Percentiles rank a stretch among this genome's conserved stretches.
Conservation (phyloP, 2,329 filamentous ascomycete genomes). For the Nigrospora oryzae region DNA sequence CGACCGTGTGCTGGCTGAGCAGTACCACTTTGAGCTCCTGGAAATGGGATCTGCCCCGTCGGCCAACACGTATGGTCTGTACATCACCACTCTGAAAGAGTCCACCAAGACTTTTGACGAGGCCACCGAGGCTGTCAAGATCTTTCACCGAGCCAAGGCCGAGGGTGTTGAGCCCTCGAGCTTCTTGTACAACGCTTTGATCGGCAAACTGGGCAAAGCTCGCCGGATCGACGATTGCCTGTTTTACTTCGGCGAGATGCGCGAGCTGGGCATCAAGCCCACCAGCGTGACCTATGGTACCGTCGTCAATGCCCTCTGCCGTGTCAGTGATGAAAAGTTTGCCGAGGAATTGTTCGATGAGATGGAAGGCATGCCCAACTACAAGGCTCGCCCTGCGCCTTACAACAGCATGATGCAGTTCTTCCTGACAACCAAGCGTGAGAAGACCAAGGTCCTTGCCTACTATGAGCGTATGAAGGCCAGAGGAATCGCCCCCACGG, state of each 20-base stretch:
- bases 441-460: slow-evolving; percentile 83
- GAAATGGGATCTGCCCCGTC: slow-evolving; percentile 87
- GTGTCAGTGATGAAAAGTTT: slow-evolving; percentile 95
- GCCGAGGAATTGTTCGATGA: slow-evolving; percentile 97
- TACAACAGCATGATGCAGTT: slow-evolving; percentile 99
- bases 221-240: slow-evolving; percentile 96
- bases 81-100: slow-evolving; percentile 98
- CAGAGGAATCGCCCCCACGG: slow-evolving; percentile 80
- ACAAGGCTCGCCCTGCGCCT: slow-evolving; percentile 92
- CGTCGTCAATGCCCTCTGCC: slow-evolving; percentile 93
- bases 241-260: slow-evolving; percentile 98
- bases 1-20: slow-evolving; percentile 70
- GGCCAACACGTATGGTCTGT: slow-evolving; percentile 94
- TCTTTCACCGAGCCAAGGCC: slow-evolving; percentile 87
- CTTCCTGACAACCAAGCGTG: slow-evolving; percentile 94
- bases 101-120: slow-evolving; percentile 97
- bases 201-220: slow-evolving; percentile 96
- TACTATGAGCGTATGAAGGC: slow-evolving; percentile 94
- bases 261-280: slow-evolving; percentile 80
- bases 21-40: slow-evolving; percentile 85
- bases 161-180: slow-evolving; percentile 95
- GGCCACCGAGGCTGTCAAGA: slow-evolving; percentile 91
- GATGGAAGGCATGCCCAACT: slow-evolving; percentile 98
- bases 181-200: slow-evolving; percentile 96
- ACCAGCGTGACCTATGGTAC: slow-evolving; percentile 98